phyloP scores from a whole-genome alignment of 306 rosid species.

The Malus sieversii region DNA sequence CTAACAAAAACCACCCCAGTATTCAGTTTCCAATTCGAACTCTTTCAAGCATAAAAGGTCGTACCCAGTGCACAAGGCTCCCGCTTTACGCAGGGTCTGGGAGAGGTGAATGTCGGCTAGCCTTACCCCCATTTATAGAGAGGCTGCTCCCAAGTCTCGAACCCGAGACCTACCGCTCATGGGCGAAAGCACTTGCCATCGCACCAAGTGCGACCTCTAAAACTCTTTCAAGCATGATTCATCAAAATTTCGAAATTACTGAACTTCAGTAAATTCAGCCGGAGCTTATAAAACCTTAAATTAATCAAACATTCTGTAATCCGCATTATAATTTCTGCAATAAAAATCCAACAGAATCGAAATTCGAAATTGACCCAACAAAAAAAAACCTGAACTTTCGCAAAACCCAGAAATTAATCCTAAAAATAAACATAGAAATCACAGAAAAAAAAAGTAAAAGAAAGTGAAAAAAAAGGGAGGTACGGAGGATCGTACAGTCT shows the following conservation, averaged over 20 bases:
- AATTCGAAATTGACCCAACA: background rate
- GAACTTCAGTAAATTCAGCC: background rate
- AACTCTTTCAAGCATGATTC: background rate
- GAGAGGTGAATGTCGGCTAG: no score
- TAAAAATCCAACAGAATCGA: background rate
- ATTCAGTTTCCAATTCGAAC: background rate
- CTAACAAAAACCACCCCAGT: background rate
- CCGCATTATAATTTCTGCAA: background rate
- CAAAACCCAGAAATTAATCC: background rate
- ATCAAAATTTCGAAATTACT: background rate
- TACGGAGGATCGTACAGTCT: constrained; percentile 50
- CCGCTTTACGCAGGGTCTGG: no score
- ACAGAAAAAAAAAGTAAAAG: background rate
- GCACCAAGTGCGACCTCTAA: no score
- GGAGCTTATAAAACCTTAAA: background rate
- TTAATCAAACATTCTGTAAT: background rate
- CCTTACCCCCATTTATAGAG: no score
- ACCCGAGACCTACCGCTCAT: no score
- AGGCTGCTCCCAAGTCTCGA: no score
- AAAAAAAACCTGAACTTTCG: background rate
- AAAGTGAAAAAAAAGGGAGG: background rate
- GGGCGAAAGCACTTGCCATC: no score
- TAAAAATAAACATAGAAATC: background rate
- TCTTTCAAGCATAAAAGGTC: background rate
- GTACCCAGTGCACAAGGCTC: no score